A percentile compares a stretch with the other conserved stretches of the same genome.
Conservation (phyloP, 768 basidiomycete genomes). For the Albatrellus ellisii region DNA sequence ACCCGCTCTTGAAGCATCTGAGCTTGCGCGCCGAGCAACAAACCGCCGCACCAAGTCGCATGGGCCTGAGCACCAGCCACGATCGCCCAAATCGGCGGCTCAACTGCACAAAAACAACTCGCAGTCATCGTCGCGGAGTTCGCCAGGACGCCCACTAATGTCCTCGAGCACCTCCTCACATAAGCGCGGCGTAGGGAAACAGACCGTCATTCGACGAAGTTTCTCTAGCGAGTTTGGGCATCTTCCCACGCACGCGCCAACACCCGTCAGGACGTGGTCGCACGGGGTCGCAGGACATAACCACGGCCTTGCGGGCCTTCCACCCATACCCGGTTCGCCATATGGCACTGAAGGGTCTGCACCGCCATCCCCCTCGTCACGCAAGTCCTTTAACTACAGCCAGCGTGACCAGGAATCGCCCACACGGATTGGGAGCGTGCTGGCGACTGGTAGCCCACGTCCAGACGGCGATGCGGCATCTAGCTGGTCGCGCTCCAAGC, state of each 20-base stretch:
- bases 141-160: neutral
- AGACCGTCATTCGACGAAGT: slow-evolving; percentile 9
- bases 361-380: slow-evolving; percentile 36
- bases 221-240: slow-evolving; percentile 8
- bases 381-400: slow-evolving; percentile 23
- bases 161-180: slow-evolving; percentile 1
- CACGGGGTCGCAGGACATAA: slow-evolving; percentile 8
- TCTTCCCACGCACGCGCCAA: neutral
- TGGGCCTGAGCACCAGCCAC: slow-evolving; percentile 1
- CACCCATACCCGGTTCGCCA: slow-evolving; percentile 38
- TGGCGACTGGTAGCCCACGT: neutral
- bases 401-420: neutral
- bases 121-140: neutral
- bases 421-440: slow-evolving; percentile 7
- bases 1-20: neutral
- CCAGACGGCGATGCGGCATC: slow-evolving; percentile 14
- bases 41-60: slow-evolving; percentile 7
- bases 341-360: slow-evolving; percentile 48
- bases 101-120: too few species aligned
- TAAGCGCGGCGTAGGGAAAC: neutral
- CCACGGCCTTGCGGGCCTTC: too few species aligned
- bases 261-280: slow-evolving; percentile 14
- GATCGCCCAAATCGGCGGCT: neutral
- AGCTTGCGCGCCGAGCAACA: neutral
- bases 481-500: slow-evolving; percentile 29